These are phyloP conservation scores for Cerrena zonata DNA, from an alignment of 1,284 basidiomycete genomes.

Conservation along the genomic window DNA sequence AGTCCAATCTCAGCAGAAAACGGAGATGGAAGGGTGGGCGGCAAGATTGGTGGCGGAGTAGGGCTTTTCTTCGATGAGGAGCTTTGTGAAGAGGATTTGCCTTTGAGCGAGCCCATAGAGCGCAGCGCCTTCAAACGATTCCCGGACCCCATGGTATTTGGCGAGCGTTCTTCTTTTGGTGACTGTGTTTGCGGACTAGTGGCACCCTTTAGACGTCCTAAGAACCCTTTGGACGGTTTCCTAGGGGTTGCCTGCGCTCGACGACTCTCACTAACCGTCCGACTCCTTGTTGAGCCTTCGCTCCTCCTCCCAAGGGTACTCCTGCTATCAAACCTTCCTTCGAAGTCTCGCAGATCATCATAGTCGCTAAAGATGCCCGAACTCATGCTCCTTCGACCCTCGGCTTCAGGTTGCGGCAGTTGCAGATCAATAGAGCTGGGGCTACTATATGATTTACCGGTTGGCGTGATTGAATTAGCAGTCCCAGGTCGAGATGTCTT, in stretches of 20 bases:
- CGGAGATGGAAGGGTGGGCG: slow-evolving; percentile 47
- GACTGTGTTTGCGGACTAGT: slow-evolving; percentile 33
- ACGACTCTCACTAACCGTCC: slow-evolving; percentile 32
- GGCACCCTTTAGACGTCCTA: slow-evolving; percentile 51
- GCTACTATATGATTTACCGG: slow-evolving; percentile 10
- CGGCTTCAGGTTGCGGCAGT: slow-evolving; percentile 28
- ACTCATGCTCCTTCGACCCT: slow-evolving; percentile 23
- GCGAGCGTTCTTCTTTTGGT: slow-evolving; percentile 34
- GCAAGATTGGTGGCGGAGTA: slow-evolving; percentile 35
- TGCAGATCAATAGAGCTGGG: slow-evolving; percentile 11
- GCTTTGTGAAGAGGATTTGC: slow-evolving; percentile 36
- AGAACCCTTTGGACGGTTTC: slow-evolving; percentile 62
- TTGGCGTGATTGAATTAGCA: slow-evolving; percentile 14
- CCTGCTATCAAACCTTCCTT: slow-evolving; percentile 73
- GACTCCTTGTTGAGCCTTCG: slow-evolving; percentile 28
- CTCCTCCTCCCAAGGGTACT: slow-evolving; percentile 56
- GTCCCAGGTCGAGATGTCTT: slow-evolving; percentile 33
- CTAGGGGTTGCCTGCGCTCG: slow-evolving; percentile 32
- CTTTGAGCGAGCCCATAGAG: slow-evolving; percentile 73
- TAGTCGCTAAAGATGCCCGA: slow-evolving; percentile 73
- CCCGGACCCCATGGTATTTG: slow-evolving; percentile 27
- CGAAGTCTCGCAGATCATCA: slow-evolving; percentile 77
- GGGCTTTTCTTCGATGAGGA: not conserved
- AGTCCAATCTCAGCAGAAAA: slow-evolving; percentile 51
- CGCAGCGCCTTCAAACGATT: slow-evolving; percentile 66